Conservation (phyloP, 768 basidiomycete genomes). For the Auricularia auricula-judae region DNA sequence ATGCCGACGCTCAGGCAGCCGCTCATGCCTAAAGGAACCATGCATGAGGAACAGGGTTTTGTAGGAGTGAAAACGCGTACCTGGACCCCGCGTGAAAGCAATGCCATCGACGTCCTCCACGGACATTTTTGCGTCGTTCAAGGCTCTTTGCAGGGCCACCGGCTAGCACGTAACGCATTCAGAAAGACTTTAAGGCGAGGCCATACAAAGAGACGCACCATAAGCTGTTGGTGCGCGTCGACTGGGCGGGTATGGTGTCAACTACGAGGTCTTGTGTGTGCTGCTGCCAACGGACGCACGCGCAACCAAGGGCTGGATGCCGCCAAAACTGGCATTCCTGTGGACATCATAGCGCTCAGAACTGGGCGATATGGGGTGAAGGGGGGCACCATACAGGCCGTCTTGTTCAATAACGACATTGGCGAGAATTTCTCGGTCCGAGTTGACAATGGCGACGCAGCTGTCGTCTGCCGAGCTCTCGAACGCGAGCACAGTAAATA, state of each 20-base stretch:
- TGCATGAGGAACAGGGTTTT: neutral
- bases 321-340: constrained; percentile 52
- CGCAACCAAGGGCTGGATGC: constrained; percentile 71
- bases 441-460: constrained; percentile 77
- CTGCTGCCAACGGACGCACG: constrained; percentile 12
- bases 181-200: neutral
- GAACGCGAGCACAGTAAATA: constrained; percentile 59
- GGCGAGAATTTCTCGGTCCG: constrained; percentile 55
- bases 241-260: neutral
- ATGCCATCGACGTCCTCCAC: constrained; percentile 68
- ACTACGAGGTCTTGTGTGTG: too few relatives aligned
- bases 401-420: constrained; percentile 81
- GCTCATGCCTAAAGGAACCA: constrained; percentile 43
- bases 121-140: constrained; percentile 50
- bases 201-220: neutral
- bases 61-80: constrained; percentile 21
- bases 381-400: neutral
- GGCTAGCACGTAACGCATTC: constrained; percentile 38
- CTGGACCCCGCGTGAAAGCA: constrained; percentile 85
- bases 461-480: constrained; percentile 94
- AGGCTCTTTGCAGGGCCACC: constrained; percentile 52
- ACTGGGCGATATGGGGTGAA: neutral
- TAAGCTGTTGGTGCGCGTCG: neutral
- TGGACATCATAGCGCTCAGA: neutral
- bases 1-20: constrained; percentile 72